Base-by-base conservation (phyloP, 1,284 basidiomycete species). In the Rhodotorula sp. region DNA sequence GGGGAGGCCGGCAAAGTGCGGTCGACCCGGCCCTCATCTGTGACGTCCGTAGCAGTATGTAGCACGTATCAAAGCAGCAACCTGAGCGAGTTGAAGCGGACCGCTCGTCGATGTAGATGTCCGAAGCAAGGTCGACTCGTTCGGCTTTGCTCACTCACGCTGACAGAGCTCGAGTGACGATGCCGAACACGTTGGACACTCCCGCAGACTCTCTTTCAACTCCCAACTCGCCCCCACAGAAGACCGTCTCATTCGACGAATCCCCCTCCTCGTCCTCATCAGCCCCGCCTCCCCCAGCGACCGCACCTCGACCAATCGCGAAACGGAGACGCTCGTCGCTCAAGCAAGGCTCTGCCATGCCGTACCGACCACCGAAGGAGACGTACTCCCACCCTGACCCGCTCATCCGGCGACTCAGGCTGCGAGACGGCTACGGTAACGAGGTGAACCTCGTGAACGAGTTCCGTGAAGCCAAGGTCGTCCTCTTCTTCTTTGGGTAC, bases 401-500 rank as follows among this genome's bases (percentile, higher is more conserved):
- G 16, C 72, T 81, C 24, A 53, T 81, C 18, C 70, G 81, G 0
- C 65, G 81, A 1, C 68, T 81, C 26, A 74, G 81, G 26, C 72
- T 81, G 20, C 73, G 75, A 15, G 76, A 81, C 65, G 71, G 73
- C 2, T 64, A 70, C 55, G 80, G 79, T 26, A 67, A 76, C 13
- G 66, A 72, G 9, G 79, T 80, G 44, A 67, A 79, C 47, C 73
- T 81, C 44, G 59, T 71, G 51, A 55, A 60, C 13, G 72, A 74
- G 30, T 80, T 81, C 64, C 20, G 13, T 3, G 79, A 80, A 28
- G 69, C 76, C 31, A 78, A 80, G 63, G 70, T 80, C 16, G 78
- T 81, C 40, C 71, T 76, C 11, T 81, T 81, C 72, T 78, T 80
- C 70, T 81, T 81, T 59, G 78, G 77, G 70, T 80, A 73, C 77